Evolutionary conservation across 2,329 filamentous ascomycete genomes (phyloP).

Genomic region (Colletotrichum shisoi): DNA sequence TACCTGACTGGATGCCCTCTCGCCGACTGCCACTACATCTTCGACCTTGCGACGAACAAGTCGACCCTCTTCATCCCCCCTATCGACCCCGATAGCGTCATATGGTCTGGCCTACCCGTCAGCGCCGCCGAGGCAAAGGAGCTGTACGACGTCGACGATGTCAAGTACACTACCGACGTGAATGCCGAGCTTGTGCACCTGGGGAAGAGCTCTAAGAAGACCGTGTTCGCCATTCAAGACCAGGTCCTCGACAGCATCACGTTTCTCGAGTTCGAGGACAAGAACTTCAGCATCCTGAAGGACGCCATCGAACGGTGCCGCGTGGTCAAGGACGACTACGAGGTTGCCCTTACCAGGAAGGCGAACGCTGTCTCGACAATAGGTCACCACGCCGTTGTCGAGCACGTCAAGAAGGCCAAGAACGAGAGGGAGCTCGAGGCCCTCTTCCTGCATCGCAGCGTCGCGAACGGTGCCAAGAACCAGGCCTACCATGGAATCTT

Average conservation of each 20-base stretch:
- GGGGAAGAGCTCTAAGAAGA: conserved; percentile 52
- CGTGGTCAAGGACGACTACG: conserved; percentile 77
- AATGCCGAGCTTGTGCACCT: conserved; percentile 72
- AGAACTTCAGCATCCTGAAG: conserved; percentile 62
- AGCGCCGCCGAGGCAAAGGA: conserved; percentile 76
- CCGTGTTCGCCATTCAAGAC: conserved; percentile 78
- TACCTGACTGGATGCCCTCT: conserved; percentile 87
- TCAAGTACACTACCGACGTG: conserved; percentile 75
- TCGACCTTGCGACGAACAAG: conserved; percentile 76
- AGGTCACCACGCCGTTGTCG: conserved; percentile 70
- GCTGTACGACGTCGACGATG: conserved; percentile 82
- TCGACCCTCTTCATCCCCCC: conserved; percentile 92
- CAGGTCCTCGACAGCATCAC: conserved; percentile 77
- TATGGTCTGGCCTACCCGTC: conserved; percentile 91
- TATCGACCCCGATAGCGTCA: conserved; percentile 84
- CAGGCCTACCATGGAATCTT: conserved; percentile 91
- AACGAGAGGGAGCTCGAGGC: conserved; percentile 88
- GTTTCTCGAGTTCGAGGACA: conserved; percentile 65
- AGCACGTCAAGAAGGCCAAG: conserved; percentile 67
- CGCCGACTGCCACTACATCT: conserved; percentile 80
- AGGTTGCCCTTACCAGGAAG: conserved; percentile 75
- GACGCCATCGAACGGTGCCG: conserved; percentile 73
- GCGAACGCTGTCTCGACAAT: conserved; percentile 75
- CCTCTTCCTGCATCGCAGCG: conserved; percentile 77
- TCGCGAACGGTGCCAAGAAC: conserved; percentile 77